Conservation (phyloP, 2,329 filamentous ascomycete species). For the Aspergillus caelatus region DNA sequence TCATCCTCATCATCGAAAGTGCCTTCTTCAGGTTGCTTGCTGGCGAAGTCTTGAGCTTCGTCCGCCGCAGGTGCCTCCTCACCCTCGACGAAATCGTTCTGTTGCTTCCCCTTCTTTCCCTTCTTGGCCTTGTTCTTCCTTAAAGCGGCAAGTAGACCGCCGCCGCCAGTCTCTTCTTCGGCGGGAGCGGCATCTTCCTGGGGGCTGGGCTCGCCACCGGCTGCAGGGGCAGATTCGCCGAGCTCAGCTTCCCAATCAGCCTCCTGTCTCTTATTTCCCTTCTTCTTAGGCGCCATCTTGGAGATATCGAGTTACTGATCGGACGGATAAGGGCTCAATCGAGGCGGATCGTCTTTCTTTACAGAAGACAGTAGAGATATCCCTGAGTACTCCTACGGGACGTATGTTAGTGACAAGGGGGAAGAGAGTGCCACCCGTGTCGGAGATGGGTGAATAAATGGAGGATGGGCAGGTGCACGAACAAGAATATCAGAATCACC, state of each 20-base stretch:
- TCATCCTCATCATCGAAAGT: slow-evolving; percentile 82
- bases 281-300: slow-evolving; percentile 91
- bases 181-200: slow-evolving; percentile 51
- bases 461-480: slow-evolving; percentile 9
- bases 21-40: slow-evolving; percentile 79
- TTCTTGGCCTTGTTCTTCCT: slow-evolving; percentile 83
- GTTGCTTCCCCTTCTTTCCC: slow-evolving; percentile 82
- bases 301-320: background rate
- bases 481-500: slow-evolving; percentile 18
- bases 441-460: background rate
- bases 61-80: slow-evolving; percentile 58
- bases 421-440: background rate
- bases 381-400: background rate
- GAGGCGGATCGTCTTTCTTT: background rate
- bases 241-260: slow-evolving; percentile 96
- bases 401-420: background rate
- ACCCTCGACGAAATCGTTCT: slow-evolving; percentile 73
- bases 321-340: background rate
- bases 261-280: slow-evolving; percentile 80
- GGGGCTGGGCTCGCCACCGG: slow-evolving; percentile 45
- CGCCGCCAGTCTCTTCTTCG: slow-evolving; percentile 61
- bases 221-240: slow-evolving; percentile 68
- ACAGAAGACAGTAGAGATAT: background rate
- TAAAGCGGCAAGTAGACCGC: slow-evolving; percentile 76
- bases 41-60: slow-evolving; percentile 50